Evolutionary conservation across 2,329 filamentous ascomycete species (phyloP).

Genomic region (Trichoderma sp.): DNA sequence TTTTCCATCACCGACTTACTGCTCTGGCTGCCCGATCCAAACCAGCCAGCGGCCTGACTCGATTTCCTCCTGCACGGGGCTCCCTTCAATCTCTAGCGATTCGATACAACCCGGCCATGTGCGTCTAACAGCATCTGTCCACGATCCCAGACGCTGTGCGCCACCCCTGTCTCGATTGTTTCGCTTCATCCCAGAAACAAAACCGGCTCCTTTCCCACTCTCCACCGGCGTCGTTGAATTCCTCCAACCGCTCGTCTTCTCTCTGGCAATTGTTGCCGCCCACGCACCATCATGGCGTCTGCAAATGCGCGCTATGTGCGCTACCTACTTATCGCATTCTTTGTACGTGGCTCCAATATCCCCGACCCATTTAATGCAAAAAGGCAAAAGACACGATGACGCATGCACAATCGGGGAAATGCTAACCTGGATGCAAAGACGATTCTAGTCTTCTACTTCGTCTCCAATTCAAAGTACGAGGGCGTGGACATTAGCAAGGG

Average conservation of each 20-base stretch:
- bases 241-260: background rate
- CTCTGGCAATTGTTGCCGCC: slow-evolving; percentile 5
- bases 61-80: background rate
- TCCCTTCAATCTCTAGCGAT: background rate
- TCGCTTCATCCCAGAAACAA: background rate
- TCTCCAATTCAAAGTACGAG: slow-evolving; percentile 59
- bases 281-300: slow-evolving; percentile 57
- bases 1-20: background rate
- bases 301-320: slow-evolving; percentile 72
- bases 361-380: background rate
- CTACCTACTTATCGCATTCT: slow-evolving; percentile 77
- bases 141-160: slow-evolving; percentile 9
- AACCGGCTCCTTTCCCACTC: background rate
- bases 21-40: background rate
- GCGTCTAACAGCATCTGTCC: slow-evolving; percentile 10
- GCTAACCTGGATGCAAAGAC: slow-evolving; percentile 42
- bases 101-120: slow-evolving; percentile 2
- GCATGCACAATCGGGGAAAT: background rate
- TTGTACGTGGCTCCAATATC: slow-evolving; percentile 58
- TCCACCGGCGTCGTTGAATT: background rate
- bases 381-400: background rate
- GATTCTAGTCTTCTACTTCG: slow-evolving; percentile 76
- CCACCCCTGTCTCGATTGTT: background rate
- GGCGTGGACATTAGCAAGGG: slow-evolving; percentile 30
- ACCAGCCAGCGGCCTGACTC: background rate